A percentile compares a stretch with the other conserved stretches of the same genome.
Conservation (phyloP, 345 rosid genomes). For the Eucalyptus lansdowneana region DNA sequence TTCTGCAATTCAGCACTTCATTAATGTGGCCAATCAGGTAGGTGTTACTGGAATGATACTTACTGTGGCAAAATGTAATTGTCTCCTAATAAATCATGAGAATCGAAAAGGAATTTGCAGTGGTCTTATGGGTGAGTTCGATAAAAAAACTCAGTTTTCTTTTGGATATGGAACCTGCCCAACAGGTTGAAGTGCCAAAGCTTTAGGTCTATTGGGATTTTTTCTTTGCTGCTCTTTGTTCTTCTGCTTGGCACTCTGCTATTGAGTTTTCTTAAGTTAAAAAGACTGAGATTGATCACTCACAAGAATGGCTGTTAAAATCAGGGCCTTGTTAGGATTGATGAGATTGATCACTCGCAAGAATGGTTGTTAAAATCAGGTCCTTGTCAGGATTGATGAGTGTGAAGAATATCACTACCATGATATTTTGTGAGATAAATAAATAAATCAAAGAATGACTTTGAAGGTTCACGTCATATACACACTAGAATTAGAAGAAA, state of each 20-base stretch:
- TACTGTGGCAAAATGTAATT: neutral
- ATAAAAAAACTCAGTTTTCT: neutral
- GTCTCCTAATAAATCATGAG: neutral
- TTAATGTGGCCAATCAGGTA: neutral
- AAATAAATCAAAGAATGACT: neutral
- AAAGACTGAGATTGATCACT: neutral
- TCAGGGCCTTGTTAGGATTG: neutral
- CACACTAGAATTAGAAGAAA: neutral
- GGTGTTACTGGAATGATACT: neutral
- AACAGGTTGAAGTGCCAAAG: neutral
- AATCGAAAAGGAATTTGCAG: neutral
- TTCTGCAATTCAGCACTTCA: neutral
- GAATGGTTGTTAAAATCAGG: neutral
- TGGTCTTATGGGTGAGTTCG: neutral
- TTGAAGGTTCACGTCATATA: neutral
- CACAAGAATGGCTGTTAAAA: neutral
- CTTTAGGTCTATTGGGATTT: neutral
- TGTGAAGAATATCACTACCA: neutral
- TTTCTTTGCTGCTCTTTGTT: neutral
- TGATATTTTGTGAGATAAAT: neutral
- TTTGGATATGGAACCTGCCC: neutral
- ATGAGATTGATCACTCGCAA: neutral
- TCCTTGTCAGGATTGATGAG: neutral
- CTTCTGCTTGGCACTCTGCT: neutral
- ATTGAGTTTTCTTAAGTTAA: neutral